Evolutionary conservation across 805 yeast species (phyloP).

Genomic region (Wickerhamiella kurtzmanii): DNA sequence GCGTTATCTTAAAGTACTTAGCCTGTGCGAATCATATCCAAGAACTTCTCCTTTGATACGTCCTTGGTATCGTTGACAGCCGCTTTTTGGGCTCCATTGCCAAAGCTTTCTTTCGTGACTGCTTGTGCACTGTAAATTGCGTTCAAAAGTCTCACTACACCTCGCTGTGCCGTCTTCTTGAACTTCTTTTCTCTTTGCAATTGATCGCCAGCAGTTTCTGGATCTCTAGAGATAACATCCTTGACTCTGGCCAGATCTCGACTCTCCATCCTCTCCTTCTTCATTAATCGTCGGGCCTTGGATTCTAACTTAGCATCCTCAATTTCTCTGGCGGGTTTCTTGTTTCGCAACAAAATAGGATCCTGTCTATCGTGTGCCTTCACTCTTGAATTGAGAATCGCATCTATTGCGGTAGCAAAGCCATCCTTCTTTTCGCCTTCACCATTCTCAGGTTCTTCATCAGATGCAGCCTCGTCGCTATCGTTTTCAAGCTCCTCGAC

Average conservation of each 20-base stretch:
- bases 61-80: slow-evolving; percentile 33
- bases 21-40: slow-evolving; percentile 55
- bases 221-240: slow-evolving; percentile 48
- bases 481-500: not conserved
- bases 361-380: slow-evolving; percentile 82
- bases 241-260: slow-evolving; percentile 55
- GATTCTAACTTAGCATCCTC: slow-evolving; percentile 73
- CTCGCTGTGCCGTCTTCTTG: slow-evolving; percentile 74
- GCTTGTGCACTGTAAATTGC: slow-evolving; percentile 72
- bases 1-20: slow-evolving; percentile 4
- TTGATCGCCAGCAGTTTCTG: slow-evolving; percentile 40
- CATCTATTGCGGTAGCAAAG: slow-evolving; percentile 72
- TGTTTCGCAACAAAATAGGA: slow-evolving; percentile 77
- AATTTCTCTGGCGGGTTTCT: slow-evolving; percentile 55
- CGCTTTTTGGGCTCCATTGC: slow-evolving; percentile 20
- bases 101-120: slow-evolving; percentile 25
- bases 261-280: slow-evolving; percentile 55
- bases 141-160: slow-evolving; percentile 73
- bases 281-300: slow-evolving; percentile 60
- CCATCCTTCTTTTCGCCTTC: slow-evolving; percentile 18
- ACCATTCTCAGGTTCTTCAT: no score
- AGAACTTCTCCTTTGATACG: slow-evolving; percentile 75
- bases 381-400: slow-evolving; percentile 69
- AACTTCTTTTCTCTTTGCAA: slow-evolving; percentile 56
- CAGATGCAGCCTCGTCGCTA: not conserved